Evolutionary conservation across 2,329 filamentous ascomycete genomes (phyloP), one percentile per base, ranked within the genome.

Genomic region (Botrytis deweyae): DNA sequence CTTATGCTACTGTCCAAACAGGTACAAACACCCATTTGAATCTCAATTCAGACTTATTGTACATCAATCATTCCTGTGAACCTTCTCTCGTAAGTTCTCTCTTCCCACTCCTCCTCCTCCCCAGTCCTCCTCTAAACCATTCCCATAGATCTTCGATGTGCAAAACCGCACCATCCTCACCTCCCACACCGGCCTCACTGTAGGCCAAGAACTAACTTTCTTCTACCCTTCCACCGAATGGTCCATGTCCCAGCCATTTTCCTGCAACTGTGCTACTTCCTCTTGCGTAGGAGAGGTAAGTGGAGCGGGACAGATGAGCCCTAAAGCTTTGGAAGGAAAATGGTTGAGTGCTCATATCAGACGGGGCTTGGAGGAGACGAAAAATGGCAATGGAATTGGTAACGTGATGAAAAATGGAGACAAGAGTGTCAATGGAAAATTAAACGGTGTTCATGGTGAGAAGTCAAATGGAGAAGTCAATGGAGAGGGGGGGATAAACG

Each of bases 141-240:
- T 22, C 42, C 16, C 38, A 12, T 71, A 90, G 88, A 87, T 89
- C 76, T 90, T 91, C 76, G 89, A 91, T 80, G 89, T 86, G 62
- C 82, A 83, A 74, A 87, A 85, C 80, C 82, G 87, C 76, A 87
- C 87, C 77, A 83, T 93, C 76, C 83, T 90, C 40, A 89, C 88
- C 18, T 88, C 87, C 10, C 87, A 87, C 36, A 85, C 85, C 72
- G 88, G 89, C 49, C 84, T 91, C 70, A 80, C 83, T 71, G 80
- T 82, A 6, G 88, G 87, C 67, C 87, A 91, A 74, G 89, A 91
- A 79, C 83, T 91, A 65, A 89, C 88, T 80, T 93, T 93, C 84
- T 93, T 93, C 83, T 93, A 93, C 78, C 91, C 91, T 6, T 92
- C 89, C 72, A 93, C 91, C 1, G 91, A 93, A 82, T 93, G 90